Evolutionary conservation across 805 yeast genomes (phyloP).

Genomic region (Starmerella asiatica): DNA sequence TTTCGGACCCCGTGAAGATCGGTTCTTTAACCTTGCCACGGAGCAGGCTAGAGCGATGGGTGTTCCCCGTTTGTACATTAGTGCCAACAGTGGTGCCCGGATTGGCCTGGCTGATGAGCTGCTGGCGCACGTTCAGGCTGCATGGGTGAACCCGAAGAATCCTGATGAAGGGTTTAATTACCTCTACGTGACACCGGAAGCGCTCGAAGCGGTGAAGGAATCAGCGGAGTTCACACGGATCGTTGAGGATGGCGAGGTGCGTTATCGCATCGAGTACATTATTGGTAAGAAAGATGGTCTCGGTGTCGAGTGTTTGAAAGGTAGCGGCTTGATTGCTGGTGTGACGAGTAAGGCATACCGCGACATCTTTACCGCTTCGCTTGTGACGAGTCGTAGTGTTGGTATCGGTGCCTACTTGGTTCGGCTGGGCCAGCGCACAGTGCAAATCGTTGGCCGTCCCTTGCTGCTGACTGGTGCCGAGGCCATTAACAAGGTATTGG

Average conservation of each 20-base stretch:
- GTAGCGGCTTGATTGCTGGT: conserved; percentile 98
- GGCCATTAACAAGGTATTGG: conserved; percentile 90
- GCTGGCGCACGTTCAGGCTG: conserved; percentile 74
- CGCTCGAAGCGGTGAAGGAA: conserved; percentile 36
- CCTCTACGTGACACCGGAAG: conserved; percentile 64
- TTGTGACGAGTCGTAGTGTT: conserved; percentile 98
- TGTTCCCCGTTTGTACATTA: conserved; percentile 85
- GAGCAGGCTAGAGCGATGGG: conserved; percentile 83
- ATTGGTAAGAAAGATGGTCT: conserved; percentile 92
- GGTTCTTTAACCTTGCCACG: conserved; percentile 81
- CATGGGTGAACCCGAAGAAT: conserved; percentile 69
- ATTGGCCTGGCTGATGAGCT: conserved; percentile 96
- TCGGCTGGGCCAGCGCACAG: conserved; percentile 96
- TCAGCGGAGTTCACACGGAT: conserved; percentile 32
- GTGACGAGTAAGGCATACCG: conserved; percentile 95
- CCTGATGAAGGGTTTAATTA: conserved; percentile 84
- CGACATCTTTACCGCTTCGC: conserved; percentile 93
- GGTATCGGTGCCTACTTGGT: conserved; percentile 99
- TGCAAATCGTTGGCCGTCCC: conserved; percentile 98
- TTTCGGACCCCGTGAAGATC: conserved; percentile 93
- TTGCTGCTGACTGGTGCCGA: conserved; percentile 98
- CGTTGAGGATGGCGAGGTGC: conserved; percentile 74
- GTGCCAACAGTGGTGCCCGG: conserved; percentile 99
- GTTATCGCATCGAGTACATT: conserved; percentile 69
- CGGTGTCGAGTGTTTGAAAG: conserved; percentile 97